phyloP scores from a whole-genome alignment of 768 basidiomycete genomes.

The Cystofilobasidium ferigula region DNA sequence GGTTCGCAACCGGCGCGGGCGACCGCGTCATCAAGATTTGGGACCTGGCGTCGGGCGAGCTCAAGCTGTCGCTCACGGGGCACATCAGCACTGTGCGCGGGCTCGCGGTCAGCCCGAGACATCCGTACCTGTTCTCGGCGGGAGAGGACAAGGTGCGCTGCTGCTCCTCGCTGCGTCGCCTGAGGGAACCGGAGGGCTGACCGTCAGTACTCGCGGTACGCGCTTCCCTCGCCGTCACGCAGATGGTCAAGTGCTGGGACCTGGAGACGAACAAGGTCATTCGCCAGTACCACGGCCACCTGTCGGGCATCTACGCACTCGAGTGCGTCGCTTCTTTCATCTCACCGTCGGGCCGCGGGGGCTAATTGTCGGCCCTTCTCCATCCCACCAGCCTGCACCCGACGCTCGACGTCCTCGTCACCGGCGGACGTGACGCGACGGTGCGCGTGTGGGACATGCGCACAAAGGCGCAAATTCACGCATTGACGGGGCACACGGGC shows the following conservation, averaged over 20 bases:
- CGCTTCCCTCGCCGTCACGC: not conserved
- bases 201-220: not conserved
- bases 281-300: constrained; percentile 93
- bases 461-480: constrained; percentile 89
- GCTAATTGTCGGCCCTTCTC: not conserved
- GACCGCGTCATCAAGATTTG: constrained; percentile 98
- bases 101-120: constrained; percentile 77
- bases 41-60: constrained; percentile 94
- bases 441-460: constrained; percentile 99
- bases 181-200: not conserved
- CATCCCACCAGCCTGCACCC: constrained; percentile 61
- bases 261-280: constrained; percentile 98
- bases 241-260: constrained; percentile 99
- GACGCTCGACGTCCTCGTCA: constrained; percentile 88
- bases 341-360: not conserved
- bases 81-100: constrained; percentile 96
- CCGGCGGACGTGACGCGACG: constrained; percentile 88
- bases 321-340: constrained; percentile 37
- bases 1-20: constrained; percentile 97
- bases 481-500: constrained; percentile 82
- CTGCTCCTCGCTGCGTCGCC: not conserved
- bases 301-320: constrained; percentile 92
- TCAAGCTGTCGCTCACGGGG: constrained; percentile 91
- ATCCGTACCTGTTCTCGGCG: constrained; percentile 94
- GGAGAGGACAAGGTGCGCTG: constrained; percentile 84